Evolutionary conservation across 495 filamentous ascomycete genomes (phyloP).

Genomic region (Gamarada debralockiae): DNA sequence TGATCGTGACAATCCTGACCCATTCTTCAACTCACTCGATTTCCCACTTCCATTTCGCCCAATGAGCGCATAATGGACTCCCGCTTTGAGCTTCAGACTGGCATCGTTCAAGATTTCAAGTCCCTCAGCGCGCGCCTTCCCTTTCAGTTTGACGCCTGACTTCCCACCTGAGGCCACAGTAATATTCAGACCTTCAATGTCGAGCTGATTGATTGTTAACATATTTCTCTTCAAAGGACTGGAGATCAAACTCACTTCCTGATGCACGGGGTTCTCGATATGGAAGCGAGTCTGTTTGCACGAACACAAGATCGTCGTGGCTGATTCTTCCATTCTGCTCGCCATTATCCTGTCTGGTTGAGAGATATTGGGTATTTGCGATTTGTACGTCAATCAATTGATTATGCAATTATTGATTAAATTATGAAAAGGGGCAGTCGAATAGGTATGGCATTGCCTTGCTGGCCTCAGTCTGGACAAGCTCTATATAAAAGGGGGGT

Average conservation of each 20-base stretch:
- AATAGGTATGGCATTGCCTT: too few relatives aligned
- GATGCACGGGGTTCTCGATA: conserved; percentile 47
- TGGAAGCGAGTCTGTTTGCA: conserved; percentile 57
- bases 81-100: conserved; percentile 64
- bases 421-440: too few relatives aligned
- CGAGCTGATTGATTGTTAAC: conserved; percentile 43
- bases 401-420: too few relatives aligned
- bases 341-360: too few relatives aligned
- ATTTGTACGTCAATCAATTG: too few relatives aligned
- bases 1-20: background rate
- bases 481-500: too few relatives aligned
- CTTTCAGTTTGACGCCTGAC: conserved; percentile 34
- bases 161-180: conserved; percentile 47
- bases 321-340: conserved; percentile 31
- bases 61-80: conserved; percentile 67
- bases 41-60: conserved; percentile 80
- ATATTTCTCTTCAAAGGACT: background rate
- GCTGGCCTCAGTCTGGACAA: too few relatives aligned
- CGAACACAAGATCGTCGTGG: conserved; percentile 46
- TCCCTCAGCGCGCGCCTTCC: conserved; percentile 51
- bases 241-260: conserved; percentile 35
- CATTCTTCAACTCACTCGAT: conserved; percentile 51
- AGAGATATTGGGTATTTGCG: too few relatives aligned
- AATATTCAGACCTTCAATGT: conserved; percentile 64
- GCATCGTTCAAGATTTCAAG: conserved; percentile 67